A percentile compares a stretch with the other conserved stretches of the same genome.
These are phyloP conservation scores for Beta lomatogona DNA, from an alignment of 179 eudicot species.

Conservation along the genomic window DNA sequence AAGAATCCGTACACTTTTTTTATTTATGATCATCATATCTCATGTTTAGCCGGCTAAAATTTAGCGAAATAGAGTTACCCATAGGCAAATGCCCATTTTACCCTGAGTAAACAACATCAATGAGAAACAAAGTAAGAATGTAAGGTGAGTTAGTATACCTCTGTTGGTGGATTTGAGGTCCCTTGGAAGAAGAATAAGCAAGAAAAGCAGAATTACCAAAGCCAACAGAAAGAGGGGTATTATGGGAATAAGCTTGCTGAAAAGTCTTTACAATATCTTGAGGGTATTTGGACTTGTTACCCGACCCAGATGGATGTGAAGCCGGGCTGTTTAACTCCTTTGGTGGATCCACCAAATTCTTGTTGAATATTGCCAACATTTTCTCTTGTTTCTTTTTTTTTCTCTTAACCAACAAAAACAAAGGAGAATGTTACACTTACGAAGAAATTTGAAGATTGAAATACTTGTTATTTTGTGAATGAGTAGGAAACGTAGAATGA, in stretches of 20 bases:
- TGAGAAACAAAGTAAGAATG: neutral
- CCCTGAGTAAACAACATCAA: neutral
- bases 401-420: neutral
- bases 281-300: constrained; percentile 44
- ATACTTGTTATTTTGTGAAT: neutral
- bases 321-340: constrained; percentile 75
- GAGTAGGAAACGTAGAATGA: constrained; percentile 1
- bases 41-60: too few species aligned
- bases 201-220: constrained; percentile 62
- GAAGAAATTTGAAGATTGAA: neutral
- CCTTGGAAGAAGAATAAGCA: constrained; percentile 58
- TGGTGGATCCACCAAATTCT: constrained; percentile 71
- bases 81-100: too few species aligned
- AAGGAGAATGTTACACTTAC: too few species aligned
- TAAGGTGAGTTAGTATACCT: constrained; percentile 34
- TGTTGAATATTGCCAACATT: constrained; percentile 86
- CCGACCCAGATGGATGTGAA: constrained; percentile 22
- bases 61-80: too few species aligned
- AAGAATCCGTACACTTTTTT: too few species aligned
- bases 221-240: constrained; percentile 57
- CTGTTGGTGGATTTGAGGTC: constrained; percentile 39
- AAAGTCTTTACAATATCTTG: constrained; percentile 59
- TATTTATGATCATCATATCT: too few species aligned
- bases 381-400: constrained; percentile 3
- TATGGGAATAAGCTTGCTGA: constrained; percentile 37